phyloP scores from a whole-genome alignment of 2,329 filamentous ascomycete species.

The Fusarium transvaalense region DNA sequence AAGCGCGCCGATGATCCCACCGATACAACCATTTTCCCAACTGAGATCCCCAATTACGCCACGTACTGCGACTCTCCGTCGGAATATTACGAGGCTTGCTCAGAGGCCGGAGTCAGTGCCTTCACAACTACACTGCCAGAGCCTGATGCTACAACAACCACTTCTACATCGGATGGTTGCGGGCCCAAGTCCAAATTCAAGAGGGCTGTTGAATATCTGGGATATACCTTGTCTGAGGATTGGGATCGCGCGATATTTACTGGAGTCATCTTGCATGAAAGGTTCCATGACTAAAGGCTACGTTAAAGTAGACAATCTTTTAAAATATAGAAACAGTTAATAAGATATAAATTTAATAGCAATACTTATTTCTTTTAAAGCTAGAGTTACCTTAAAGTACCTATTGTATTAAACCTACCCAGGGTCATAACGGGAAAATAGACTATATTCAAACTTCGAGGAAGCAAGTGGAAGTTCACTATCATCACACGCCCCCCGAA shows the following conservation, averaged over 20 bases:
- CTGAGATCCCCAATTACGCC: constrained; percentile 18
- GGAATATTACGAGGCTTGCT: constrained; percentile 34
- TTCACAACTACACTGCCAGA: constrained; percentile 22
- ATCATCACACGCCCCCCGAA: too few relatives aligned
- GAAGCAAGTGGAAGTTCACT: too few relatives aligned
- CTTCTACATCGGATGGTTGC: neutral
- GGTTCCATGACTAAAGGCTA: neutral
- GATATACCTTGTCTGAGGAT: constrained; percentile 2
- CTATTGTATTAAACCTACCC: too few relatives aligned
- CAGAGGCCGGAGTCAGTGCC: constrained; percentile 14
- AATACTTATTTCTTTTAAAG: neutral
- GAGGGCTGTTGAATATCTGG: neutral
- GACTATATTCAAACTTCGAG: too few relatives aligned
- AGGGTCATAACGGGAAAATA: too few relatives aligned
- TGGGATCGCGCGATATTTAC: constrained; percentile 9
- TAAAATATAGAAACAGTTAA: too few relatives aligned
- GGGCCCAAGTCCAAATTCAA: neutral
- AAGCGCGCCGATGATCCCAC: neutral
- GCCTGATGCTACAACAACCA: neutral
- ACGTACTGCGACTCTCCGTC: constrained; percentile 28
- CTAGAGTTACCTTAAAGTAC: too few relatives aligned
- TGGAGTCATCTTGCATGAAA: neutral
- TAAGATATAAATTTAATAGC: too few relatives aligned
- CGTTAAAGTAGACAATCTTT: rapidly evolving
- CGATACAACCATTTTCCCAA: constrained; percentile 33